These are phyloP conservation scores for Tuber brumale DNA, from an alignment of 495 filamentous ascomycete species.

Conservation along the genomic window DNA sequence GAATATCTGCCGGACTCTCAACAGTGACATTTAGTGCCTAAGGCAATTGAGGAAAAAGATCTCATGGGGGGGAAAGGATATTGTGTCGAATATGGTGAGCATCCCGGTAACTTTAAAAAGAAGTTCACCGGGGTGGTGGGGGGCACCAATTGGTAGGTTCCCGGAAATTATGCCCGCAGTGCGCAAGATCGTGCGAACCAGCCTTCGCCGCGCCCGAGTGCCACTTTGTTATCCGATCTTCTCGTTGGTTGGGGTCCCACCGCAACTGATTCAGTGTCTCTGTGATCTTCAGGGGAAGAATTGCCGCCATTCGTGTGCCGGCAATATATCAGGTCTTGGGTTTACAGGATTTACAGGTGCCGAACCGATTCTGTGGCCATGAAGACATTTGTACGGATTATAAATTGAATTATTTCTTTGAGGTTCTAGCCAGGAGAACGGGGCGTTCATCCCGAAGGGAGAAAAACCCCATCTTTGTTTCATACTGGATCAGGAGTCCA, in stretches of 20 bases:
- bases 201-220: background rate
- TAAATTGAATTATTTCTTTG: constrained; percentile 1
- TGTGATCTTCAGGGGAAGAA: constrained; percentile 4
- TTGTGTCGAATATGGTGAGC: background rate
- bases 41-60: constrained; percentile 1
- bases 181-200: background rate
- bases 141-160: background rate
- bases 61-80: background rate
- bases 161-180: background rate
- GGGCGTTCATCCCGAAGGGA: background rate
- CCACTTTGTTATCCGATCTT: background rate
- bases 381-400: background rate
- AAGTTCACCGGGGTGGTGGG: background rate
- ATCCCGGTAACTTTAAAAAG: background rate
- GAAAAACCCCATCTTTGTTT: background rate
- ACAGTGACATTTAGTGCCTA: background rate
- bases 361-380: background rate
- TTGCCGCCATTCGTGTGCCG: background rate
- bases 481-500: background rate
- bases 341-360: background rate
- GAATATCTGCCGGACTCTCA: background rate
- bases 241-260: background rate
- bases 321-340: background rate
- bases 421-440: background rate
- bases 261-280: background rate